Evolutionary conservation across 2,329 filamentous ascomycete genomes (phyloP), one percentile per base, ranked within the genome.

Genomic region (Hypoxylon sp.): DNA sequence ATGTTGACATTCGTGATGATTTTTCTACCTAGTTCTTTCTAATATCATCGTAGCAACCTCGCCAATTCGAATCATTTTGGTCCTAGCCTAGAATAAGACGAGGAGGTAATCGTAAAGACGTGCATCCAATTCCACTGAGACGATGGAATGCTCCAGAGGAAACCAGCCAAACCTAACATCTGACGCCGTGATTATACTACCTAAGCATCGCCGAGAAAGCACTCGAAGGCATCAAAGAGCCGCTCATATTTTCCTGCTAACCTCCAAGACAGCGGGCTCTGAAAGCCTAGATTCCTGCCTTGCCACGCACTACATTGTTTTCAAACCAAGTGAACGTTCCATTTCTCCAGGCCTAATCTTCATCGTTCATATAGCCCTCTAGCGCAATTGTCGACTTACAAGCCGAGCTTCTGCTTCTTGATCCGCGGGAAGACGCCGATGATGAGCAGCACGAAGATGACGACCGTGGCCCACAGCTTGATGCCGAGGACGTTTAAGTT

Each of bases 371-470:
- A n/a, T n/a, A n/a, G 5, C n/a, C 20, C 22, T 16, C 8, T 6
- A 18, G 30, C n/a, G 18, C 12, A 5, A 38, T 11, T n/a, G 16
- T 38, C 18, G 42, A 1, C 14, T 71, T 38, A 79, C 53, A 88
- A 76, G 0, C 93, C 92, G 61, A 97, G 82, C 83, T 98, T 98
- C 67, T 88, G 85, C 80, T 91, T 87, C 82, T 93, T 92, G 66
- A 97, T 88, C 68, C 95, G 86, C 6, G 94, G 90, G 62, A 91
- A 83, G 14, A 97, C 80, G 0, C 96, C 95, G 18, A 88, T 72
- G 8, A 96, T 74, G 28, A 93, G 82, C 36, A 97, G 76, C 11
- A 89, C 81, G 3, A 84, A 81, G 1, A 89, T 84, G n/a, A 93
- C 75, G 45, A 92, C 76, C 2, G 93, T 84, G 1, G 89, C 88